Percentiles rank a stretch among this genome's conserved stretches.
Evolutionary conservation across 768 basidiomycete species (phyloP).

Genomic region (Tulasnella sp.): DNA sequence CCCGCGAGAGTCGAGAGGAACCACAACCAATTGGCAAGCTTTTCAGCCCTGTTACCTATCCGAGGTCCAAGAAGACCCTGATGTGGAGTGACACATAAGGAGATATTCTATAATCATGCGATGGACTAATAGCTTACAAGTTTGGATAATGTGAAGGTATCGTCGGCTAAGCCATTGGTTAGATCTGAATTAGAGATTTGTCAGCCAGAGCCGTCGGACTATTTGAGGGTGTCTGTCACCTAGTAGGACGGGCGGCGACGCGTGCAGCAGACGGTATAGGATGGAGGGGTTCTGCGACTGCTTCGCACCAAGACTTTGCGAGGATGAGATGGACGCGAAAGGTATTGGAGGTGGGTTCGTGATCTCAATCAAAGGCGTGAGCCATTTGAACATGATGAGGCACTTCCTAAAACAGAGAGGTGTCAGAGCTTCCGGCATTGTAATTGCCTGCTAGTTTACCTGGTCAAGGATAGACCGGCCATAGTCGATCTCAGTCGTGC

Average conservation of each 20-base stretch:
- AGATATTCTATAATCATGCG: neutral
- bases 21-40: conserved; percentile 82
- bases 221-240: conserved; percentile 7
- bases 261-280: conserved; percentile 61
- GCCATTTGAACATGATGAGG: conserved; percentile 76
- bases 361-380: conserved; percentile 59
- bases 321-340: conserved; percentile 34
- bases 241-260: conserved; percentile 71
- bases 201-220: neutral
- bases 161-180: conserved; percentile 62
- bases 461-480: conserved; percentile 60
- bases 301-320: neutral
- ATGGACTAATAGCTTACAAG: neutral
- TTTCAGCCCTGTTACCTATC: conserved; percentile 55
- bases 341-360: conserved; percentile 56
- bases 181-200: conserved; percentile 34
- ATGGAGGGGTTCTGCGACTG: conserved; percentile 24
- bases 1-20: conserved; percentile 66
- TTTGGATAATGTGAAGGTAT: conserved; percentile 62
- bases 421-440: neutral
- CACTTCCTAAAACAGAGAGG: conserved; percentile 45
- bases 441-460: conserved; percentile 32
- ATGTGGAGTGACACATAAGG: no score
- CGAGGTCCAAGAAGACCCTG: conserved; percentile 57
- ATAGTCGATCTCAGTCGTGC: conserved; percentile 50